Conservation (phyloP, 78 protist genomes). For the Polysphondylium violaceum region DNA sequence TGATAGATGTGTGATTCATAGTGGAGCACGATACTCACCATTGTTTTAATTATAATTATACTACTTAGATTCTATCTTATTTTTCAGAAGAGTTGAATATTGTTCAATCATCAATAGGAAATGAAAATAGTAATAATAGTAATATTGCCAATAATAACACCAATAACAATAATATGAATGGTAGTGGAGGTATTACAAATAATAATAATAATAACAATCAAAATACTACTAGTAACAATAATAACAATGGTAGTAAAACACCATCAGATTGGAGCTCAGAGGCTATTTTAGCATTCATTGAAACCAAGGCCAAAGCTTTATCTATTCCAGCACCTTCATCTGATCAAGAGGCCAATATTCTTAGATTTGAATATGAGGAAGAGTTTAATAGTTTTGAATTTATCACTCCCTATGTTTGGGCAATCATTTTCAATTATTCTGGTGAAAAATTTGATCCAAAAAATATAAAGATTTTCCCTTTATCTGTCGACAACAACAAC, state of each 20-base stretch:
- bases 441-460: constrained; percentile 58
- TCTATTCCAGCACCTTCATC: constrained; percentile 21
- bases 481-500: no score
- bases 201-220: no score
- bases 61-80: constrained; percentile 39
- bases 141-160: no score
- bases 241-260: neutral
- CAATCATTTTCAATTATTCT: constrained; percentile 43
- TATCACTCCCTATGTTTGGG: constrained; percentile 73
- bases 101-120: no score
- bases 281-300: constrained; percentile 36
- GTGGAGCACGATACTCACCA: neutral
- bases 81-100: constrained; percentile 35
- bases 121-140: no score
- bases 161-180: no score
- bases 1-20: neutral
- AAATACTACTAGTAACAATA: no score
- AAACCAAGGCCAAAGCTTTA: constrained; percentile 33
- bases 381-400: constrained; percentile 46
- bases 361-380: constrained; percentile 70
- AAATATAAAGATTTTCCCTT: constrained; percentile 28
- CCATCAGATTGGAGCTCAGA: constrained; percentile 51
- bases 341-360: constrained; percentile 44
- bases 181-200: no score
- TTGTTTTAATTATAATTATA: neutral